phyloP scores from a whole-genome alignment of 768 basidiomycete genomes.

The Pilatotrama ljubarskyi region DNA sequence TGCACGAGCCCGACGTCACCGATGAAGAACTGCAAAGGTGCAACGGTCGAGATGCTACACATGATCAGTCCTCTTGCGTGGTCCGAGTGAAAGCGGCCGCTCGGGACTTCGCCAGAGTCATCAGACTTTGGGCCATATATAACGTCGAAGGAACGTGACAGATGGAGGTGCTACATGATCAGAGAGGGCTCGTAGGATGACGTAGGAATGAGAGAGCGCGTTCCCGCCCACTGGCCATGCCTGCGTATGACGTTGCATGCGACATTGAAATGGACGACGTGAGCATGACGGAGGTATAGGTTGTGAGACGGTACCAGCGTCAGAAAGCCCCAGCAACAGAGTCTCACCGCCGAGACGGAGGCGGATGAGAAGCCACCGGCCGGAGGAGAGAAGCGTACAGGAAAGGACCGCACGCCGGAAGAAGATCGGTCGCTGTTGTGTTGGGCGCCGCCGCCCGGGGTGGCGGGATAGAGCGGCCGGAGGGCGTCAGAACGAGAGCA shows the following conservation, averaged over 20 bases:
- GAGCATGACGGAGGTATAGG: background rate
- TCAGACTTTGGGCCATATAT: too few relatives aligned
- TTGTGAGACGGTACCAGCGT: background rate
- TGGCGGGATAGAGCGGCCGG: background rate
- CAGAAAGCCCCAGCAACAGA: background rate
- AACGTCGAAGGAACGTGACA: background rate
- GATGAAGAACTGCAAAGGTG: too few relatives aligned
- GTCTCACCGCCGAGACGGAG: background rate
- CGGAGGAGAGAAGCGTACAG: conserved; percentile 4
- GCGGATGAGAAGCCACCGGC: conserved; percentile 5
- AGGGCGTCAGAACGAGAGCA: conserved; percentile 4
- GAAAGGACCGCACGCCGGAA: background rate
- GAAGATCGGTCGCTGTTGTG: conserved; percentile 3
- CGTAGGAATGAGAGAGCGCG: background rate
- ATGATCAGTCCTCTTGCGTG: too few relatives aligned
- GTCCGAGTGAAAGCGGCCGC: too few relatives aligned
- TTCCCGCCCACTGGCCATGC: background rate
- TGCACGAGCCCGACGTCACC: too few relatives aligned
- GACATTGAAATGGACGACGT: background rate
- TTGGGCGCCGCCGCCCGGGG: background rate
- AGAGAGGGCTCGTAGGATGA: too few relatives aligned
- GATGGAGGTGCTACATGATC: background rate
- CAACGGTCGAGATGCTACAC: too few relatives aligned
- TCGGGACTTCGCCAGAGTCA: too few relatives aligned
- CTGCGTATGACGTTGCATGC: background rate